Conservation (phyloP, 495 filamentous ascomycete species). For the Podospora fimiseda region DNA sequence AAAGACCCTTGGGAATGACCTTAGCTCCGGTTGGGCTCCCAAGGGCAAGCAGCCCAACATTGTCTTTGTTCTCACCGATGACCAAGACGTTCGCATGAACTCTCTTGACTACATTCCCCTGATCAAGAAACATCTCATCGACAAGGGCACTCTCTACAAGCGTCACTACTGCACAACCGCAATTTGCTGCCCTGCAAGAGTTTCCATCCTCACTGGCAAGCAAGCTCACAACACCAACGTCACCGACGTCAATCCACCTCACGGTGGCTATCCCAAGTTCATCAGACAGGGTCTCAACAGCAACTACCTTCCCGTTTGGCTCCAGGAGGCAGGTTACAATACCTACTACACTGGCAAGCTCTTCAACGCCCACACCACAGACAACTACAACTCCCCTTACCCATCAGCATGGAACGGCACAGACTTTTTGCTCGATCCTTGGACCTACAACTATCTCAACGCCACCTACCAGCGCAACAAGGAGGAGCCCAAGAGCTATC, state of each 20-base stretch:
- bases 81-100: conserved; percentile 57
- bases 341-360: conserved; percentile 72
- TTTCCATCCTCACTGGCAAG: conserved; percentile 59
- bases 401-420: conserved; percentile 51
- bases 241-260: conserved; percentile 59
- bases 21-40: background rate
- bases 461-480: conserved; percentile 58
- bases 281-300: conserved; percentile 59
- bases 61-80: conserved; percentile 60
- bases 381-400: conserved; percentile 54
- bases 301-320: conserved; percentile 61
- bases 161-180: conserved; percentile 59
- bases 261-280: conserved; percentile 69
- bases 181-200: conserved; percentile 59
- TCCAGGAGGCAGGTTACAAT: conserved; percentile 62
- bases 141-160: conserved; percentile 49
- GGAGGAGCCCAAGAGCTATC: conserved; percentile 50
- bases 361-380: conserved; percentile 56
- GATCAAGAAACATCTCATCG: conserved; percentile 44
- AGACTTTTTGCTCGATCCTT: conserved; percentile 67
- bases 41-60: conserved; percentile 43
- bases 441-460: conserved; percentile 66
- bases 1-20: conserved; percentile 1
- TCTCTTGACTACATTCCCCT: conserved; percentile 54
- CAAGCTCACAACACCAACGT: conserved; percentile 71